Percentiles rank a stretch among this genome's conserved stretches.
These are phyloP conservation scores for Candida germanica DNA, from an alignment of 805 yeast genomes.

Conservation along the genomic window DNA sequence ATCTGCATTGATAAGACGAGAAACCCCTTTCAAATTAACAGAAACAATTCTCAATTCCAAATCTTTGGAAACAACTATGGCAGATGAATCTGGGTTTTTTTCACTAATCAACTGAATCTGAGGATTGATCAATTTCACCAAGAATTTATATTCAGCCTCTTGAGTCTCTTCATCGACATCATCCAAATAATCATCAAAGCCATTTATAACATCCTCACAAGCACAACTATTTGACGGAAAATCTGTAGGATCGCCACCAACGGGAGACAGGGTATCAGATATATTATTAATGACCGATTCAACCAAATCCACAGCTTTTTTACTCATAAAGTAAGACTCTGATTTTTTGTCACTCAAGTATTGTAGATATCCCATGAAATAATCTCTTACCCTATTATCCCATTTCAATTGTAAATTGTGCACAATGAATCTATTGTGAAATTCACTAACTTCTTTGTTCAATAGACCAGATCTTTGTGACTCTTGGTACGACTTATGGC, in stretches of 20 bases:
- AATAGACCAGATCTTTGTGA: conserved; percentile 20
- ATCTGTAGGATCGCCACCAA: conserved; percentile 18
- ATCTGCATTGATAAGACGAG: conserved; percentile 29
- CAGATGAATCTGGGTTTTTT: conserved; percentile 44
- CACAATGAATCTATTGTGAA: conserved; percentile 67
- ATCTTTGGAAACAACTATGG: conserved; percentile 54
- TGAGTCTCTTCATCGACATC: conserved; percentile 33
- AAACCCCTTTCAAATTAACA: conserved; percentile 41
- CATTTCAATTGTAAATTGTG: conserved; percentile 75
- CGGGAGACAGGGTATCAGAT: conserved; percentile 12
- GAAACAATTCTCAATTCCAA: conserved; percentile 52
- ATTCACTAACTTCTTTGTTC: conserved; percentile 30
- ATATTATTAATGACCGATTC: conserved; percentile 34
- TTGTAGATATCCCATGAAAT: conserved; percentile 55
- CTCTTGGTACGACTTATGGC: conserved; percentile 24
- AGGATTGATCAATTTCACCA: conserved; percentile 70
- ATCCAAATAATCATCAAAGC: conserved; percentile 54
- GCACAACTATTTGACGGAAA: conserved; percentile 16
- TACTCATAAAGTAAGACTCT: conserved; percentile 43
- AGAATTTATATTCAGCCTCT: conserved; percentile 53
- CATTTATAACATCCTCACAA: conserved; percentile 36
- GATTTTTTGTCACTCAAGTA: conserved; percentile 42
- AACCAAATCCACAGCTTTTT: conserved; percentile 48
- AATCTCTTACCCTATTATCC: conserved; percentile 68
- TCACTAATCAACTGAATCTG: conserved; percentile 68